phyloP scores from a whole-genome alignment of 148 eudicot species.

The Gaultheria prostrata region DNA sequence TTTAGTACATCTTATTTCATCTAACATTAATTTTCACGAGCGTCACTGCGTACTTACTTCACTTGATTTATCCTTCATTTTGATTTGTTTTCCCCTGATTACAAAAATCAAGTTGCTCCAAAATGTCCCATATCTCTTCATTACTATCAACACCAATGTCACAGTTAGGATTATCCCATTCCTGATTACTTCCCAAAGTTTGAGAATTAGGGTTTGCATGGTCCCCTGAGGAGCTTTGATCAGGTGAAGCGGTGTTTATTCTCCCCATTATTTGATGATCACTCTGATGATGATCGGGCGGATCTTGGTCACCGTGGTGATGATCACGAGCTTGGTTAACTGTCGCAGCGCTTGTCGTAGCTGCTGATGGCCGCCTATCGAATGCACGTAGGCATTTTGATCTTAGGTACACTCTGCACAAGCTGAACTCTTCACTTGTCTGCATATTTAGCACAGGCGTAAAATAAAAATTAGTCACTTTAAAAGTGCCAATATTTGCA shows the following conservation, averaged over 20 bases:
- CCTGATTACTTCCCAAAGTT: not conserved
- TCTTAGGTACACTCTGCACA: conserved; percentile 42
- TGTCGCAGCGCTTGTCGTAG: not conserved
- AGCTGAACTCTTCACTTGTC: conserved; percentile 31
- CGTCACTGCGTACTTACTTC: too few species aligned
- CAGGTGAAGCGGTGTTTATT: not conserved
- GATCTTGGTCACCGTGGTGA: not conserved
- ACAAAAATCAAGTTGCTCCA: conserved; percentile 14
- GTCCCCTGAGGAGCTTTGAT: conserved; percentile 16
- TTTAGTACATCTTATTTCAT: too few species aligned
- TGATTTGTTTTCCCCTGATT: too few species aligned
- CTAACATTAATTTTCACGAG: too few species aligned
- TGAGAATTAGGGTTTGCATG: conserved; percentile 9
- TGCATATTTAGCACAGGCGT: not conserved
- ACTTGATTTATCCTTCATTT: too few species aligned
- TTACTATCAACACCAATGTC: conserved; percentile 11
- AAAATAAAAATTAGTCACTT: not conserved
- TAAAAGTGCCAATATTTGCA: not conserved
- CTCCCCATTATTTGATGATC: not conserved
- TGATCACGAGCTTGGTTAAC: not conserved
- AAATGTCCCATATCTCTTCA: conserved; percentile 25
- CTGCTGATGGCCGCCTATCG: conserved; percentile 34
- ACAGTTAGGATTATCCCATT: not conserved
- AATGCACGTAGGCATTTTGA: conserved; percentile 37
- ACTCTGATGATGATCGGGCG: not conserved